phyloP scores from a whole-genome alignment of 2,329 filamentous ascomycete genomes.

The Fusarium subglutinans region DNA sequence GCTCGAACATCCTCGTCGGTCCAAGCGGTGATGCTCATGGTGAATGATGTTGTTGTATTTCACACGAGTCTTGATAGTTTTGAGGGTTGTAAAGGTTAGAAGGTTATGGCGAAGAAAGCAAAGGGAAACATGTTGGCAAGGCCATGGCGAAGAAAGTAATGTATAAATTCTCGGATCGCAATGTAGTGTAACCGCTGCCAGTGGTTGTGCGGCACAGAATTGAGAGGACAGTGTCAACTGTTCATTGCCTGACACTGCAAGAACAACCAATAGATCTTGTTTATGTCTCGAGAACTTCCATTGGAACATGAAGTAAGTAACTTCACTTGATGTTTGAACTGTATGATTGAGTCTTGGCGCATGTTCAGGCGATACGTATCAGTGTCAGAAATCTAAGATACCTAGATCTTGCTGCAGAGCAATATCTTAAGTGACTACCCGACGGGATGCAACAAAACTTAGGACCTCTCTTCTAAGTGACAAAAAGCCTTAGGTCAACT shows the following conservation, averaged over 20 bases:
- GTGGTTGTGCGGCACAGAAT: background rate
- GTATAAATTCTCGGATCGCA: background rate
- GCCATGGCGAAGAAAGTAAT: background rate
- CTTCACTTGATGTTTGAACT: background rate
- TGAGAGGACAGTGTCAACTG: background rate
- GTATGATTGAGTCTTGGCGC: background rate
- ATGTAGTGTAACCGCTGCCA: background rate
- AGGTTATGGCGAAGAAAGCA: background rate
- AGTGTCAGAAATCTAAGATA: background rate
- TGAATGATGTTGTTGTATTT: background rate
- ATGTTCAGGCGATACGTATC: background rate
- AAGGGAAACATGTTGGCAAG: background rate
- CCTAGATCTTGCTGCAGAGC: background rate
- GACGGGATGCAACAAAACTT: too few relatives aligned
- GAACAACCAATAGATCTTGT: background rate
- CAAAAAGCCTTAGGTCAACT: too few relatives aligned
- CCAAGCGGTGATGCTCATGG: conserved; percentile 21
- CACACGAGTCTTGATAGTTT: background rate
- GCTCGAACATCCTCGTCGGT: conserved; percentile 28
- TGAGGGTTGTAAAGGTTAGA: background rate
- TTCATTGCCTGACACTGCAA: background rate
- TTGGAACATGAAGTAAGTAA: background rate
- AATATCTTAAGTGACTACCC: background rate
- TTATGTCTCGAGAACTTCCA: background rate
- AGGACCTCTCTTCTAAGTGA: too few relatives aligned